phyloP scores from a whole-genome alignment of 1,284 basidiomycete genomes.

The Microbotryum violaceum region DNA sequence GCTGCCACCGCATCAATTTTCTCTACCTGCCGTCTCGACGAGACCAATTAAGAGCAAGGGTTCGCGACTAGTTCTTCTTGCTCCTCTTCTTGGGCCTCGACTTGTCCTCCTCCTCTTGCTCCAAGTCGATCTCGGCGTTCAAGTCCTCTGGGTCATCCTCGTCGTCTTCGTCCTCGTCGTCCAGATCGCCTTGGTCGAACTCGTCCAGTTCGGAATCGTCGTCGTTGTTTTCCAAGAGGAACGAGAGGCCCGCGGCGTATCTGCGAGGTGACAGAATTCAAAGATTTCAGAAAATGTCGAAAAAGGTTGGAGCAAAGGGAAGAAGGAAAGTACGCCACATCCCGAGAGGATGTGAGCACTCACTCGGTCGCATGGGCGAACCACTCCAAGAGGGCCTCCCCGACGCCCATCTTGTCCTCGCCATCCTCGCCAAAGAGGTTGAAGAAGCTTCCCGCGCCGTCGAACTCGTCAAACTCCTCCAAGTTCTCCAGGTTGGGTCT shows the following conservation, averaged over 20 bases:
- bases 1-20: no score
- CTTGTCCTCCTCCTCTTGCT: conserved; percentile 16
- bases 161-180: conserved; percentile 22
- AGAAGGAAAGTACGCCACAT: no score
- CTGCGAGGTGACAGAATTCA: conserved; percentile 3
- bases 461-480: conserved; percentile 32
- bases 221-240: conserved; percentile 5
- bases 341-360: neutral
- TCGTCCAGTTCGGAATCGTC: conserved; percentile 9
- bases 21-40: no score
- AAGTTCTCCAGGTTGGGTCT: conserved; percentile 19
- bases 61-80: conserved; percentile 5
- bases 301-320: no score
- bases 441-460: conserved; percentile 31
- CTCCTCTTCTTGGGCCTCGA: conserved; percentile 25
- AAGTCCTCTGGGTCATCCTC: conserved; percentile 18
- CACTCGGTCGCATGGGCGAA: conserved; percentile 31
- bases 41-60: no score
- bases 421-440: conserved; percentile 27
- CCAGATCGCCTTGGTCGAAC: conserved; percentile 15
- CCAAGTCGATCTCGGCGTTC: conserved; percentile 29
- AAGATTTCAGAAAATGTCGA: no score
- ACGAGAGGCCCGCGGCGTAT: conserved; percentile 28
- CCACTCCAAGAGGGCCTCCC: conserved; percentile 22
- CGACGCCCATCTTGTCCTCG: conserved; percentile 20